Evolutionary conservation across 371 early-diverging fungal species (phyloP).

Genomic region (Saksenaea oblongispora): DNA sequence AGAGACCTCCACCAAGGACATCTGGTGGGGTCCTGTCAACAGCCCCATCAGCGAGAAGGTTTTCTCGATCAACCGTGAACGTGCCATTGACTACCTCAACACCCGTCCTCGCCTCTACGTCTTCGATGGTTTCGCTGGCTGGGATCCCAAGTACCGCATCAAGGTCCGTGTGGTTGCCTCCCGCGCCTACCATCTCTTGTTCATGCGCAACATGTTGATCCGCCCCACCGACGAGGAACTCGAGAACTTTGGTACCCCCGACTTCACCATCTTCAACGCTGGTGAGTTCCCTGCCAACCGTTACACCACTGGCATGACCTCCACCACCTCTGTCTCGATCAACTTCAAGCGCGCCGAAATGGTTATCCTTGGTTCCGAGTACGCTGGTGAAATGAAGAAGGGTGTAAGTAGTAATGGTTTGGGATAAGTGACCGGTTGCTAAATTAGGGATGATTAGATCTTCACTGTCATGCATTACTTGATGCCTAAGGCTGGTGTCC

Average conservation of each 20-base stretch:
- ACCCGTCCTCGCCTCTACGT: conserved; percentile 93
- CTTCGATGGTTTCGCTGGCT: conserved; percentile 92
- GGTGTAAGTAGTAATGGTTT: conserved; percentile 60
- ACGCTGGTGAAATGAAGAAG: conserved; percentile 99
- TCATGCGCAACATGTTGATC: conserved; percentile 99
- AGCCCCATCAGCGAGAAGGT: conserved; percentile 84
- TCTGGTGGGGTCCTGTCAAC: conserved; percentile 99
- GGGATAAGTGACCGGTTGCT: not conserved
- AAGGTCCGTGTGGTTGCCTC: conserved; percentile 95
- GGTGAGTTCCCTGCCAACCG: conserved; percentile 97
- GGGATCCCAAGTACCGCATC: conserved; percentile 97
- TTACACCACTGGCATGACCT: conserved; percentile 96
- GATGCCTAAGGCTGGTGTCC: conserved; percentile 96
- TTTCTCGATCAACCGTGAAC: conserved; percentile 95
- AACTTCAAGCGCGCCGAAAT: conserved; percentile 83
- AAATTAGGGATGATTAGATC: conserved; percentile 36
- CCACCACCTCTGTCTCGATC: conserved; percentile 89
- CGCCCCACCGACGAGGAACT: conserved; percentile 93
- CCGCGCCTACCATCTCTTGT: conserved; percentile 95
- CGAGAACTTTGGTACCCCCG: conserved; percentile 90
- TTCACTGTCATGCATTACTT: conserved; percentile 99
- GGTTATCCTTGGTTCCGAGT: conserved; percentile 96
- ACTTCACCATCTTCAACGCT: conserved; percentile 97
- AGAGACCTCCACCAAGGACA: conserved; percentile 70
- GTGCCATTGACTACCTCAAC: conserved; percentile 96